Evolutionary conservation across 2,329 filamentous ascomycete species (phyloP).

Genomic region (Cladosporium sp.): DNA sequence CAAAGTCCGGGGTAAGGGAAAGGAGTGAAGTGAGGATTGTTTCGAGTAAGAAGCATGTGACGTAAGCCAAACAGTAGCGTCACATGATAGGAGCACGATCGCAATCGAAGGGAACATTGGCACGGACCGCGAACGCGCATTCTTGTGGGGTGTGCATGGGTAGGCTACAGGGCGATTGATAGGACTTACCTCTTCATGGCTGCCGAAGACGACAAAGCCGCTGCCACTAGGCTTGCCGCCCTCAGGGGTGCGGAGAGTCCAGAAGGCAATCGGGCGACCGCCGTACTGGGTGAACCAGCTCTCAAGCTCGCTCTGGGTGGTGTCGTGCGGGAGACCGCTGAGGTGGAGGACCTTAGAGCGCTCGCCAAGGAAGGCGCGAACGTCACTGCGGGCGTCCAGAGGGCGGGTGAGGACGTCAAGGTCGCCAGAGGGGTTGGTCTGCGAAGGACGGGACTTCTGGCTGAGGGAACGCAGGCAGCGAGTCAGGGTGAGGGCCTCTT

Average conservation of each 20-base stretch:
- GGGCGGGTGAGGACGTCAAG: conserved; percentile 90
- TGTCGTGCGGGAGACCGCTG: conserved; percentile 95
- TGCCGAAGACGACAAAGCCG: conserved; percentile 97
- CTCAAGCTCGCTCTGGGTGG: conserved; percentile 95
- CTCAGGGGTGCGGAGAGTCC: conserved; percentile 94
- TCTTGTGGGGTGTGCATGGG: conserved; percentile 10
- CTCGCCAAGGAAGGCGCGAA: conserved; percentile 91
- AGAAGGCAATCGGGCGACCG: conserved; percentile 95
- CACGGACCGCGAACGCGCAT: conserved; percentile 11
- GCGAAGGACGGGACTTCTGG: conserved; percentile 85
- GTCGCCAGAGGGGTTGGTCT: conserved; percentile 64
- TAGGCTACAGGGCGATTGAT: conserved; percentile 4
- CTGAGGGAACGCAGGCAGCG: conserved; percentile 89
- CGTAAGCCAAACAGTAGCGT: conserved; percentile 6
- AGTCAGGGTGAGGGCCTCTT: conserved; percentile 91
- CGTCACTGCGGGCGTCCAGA: conserved; percentile 94
- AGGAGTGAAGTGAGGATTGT: conserved; percentile 10
- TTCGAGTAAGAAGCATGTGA: conserved; percentile 9
- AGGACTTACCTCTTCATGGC: conserved; percentile 86
- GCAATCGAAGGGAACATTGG: conserved; percentile 1
- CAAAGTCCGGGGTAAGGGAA: conserved; percentile 7
- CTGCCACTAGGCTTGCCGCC: conserved; percentile 99
- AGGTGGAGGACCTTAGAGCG: conserved; percentile 97
- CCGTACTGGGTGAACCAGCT: conserved; percentile 99
- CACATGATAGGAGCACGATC: conserved; percentile 8